These are phyloP conservation scores for Spongiforma sp. DNA, from an alignment of 1,284 basidiomycete genomes.

Conservation along the genomic window DNA sequence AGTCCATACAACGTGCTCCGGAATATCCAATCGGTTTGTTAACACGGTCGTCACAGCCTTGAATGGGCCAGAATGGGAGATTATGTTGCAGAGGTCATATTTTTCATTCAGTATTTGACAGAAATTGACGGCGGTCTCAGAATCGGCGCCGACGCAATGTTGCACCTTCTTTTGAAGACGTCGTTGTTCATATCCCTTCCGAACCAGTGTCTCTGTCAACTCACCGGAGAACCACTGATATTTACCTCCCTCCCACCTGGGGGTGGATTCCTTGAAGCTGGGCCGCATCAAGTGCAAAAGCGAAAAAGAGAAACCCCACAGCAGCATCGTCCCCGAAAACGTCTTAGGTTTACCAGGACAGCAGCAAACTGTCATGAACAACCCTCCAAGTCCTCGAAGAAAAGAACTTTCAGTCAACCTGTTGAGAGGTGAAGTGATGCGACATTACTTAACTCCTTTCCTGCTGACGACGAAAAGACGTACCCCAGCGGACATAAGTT, in stretches of 20 bases:
- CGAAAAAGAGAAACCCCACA: conserved; percentile 29
- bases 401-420: conserved; percentile 14
- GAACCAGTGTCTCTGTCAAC: conserved; percentile 82
- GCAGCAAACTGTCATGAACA: conserved; percentile 5
- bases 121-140: conserved; percentile 42
- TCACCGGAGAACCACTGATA: conserved; percentile 73
- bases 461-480: conserved; percentile 40
- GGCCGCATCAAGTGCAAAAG: conserved; percentile 18
- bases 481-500: conserved; percentile 56
- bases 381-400: conserved; percentile 8
- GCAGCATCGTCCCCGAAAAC: conserved; percentile 32
- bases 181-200: conserved; percentile 75
- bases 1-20: conserved; percentile 32
- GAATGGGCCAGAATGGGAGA: conserved; percentile 69
- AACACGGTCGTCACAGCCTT: conserved; percentile 79
- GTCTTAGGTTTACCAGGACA: conserved; percentile 20
- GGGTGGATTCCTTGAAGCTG: conserved; percentile 17
- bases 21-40: conserved; percentile 64
- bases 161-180: conserved; percentile 75
- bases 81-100: conserved; percentile 62
- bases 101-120: neutral
- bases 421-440: conserved; percentile 27
- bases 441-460: conserved; percentile 10
- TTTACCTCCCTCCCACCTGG: conserved; percentile 43
- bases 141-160: conserved; percentile 72